Evolutionary conservation across 2,329 filamentous ascomycete species (phyloP).

Genomic region (Colletotrichum sp.): DNA sequence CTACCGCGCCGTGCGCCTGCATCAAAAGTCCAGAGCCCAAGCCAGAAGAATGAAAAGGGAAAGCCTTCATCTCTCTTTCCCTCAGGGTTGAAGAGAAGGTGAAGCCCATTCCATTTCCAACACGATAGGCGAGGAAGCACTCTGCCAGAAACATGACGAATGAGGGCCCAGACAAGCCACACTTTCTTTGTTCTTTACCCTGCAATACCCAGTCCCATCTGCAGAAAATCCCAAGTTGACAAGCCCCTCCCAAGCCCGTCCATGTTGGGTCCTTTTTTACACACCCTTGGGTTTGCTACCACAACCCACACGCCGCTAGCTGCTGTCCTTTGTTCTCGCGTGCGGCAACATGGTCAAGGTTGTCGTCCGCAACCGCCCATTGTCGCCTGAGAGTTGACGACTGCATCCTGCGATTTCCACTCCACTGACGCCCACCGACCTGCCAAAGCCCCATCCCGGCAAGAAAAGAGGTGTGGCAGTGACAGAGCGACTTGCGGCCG

Average conservation of each 20-base stretch:
- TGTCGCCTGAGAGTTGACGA: slow-evolving; percentile 11
- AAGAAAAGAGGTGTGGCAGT: neutral
- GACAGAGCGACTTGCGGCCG: neutral
- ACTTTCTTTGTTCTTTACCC: slow-evolving; percentile 16
- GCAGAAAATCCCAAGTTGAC: neutral
- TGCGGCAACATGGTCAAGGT: slow-evolving; percentile 9
- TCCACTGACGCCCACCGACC: neutral
- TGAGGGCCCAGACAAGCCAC: slow-evolving; percentile 7
- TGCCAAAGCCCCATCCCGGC: neutral
- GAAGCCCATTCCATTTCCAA: neutral
- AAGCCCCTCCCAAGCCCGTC: neutral
- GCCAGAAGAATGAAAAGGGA: neutral
- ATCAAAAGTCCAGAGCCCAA: neutral
- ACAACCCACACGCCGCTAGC: slow-evolving; percentile 9
- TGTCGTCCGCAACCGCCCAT: slow-evolving; percentile 20
- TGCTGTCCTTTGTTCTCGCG: slow-evolving; percentile 18
- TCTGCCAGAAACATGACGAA: slow-evolving; percentile 19
- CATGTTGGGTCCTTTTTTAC: neutral
- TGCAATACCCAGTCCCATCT: neutral
- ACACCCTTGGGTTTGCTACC: neutral
- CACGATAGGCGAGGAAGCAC: neutral
- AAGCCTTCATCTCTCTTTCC: neutral
- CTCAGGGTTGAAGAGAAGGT: neutral
- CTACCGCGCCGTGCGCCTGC: neutral
- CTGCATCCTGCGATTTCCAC: slow-evolving; percentile 2